Evolutionary conservation across 345 rosid genomes (phyloP).

Genomic region (Lepidium africanum): DNA sequence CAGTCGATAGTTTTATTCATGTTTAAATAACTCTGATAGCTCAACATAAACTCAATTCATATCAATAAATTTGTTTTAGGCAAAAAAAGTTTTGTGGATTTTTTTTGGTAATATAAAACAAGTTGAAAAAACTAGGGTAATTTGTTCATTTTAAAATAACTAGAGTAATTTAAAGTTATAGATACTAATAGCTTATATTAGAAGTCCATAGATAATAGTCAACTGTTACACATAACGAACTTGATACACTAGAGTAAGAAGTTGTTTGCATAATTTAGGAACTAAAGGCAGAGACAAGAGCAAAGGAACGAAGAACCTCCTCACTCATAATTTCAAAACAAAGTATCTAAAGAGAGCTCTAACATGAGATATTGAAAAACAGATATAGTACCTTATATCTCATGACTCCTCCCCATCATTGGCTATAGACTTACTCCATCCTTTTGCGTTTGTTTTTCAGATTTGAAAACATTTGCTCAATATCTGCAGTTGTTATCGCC

Average conservation of each 20-base stretch:
- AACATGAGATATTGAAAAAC: neutral
- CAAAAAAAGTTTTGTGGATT: no score
- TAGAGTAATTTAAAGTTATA: neutral
- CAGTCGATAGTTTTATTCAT: no score
- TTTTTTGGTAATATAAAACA: no score
- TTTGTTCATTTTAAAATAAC: no score
- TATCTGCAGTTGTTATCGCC: conserved; percentile 69
- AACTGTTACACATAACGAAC: conserved; percentile 5
- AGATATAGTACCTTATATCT: neutral
- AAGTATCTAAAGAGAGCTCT: neutral
- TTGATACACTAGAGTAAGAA: conserved; percentile 2
- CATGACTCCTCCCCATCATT: neutral
- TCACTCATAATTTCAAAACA: neutral
- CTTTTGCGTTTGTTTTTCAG: conserved; percentile 82
- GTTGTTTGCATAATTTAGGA: conserved; percentile 13
- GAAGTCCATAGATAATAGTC: neutral
- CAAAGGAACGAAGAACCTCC: neutral
- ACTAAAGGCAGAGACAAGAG: conserved; percentile 1
- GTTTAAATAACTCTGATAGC: no score
- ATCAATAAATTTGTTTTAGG: no score
- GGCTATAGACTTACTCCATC: conserved; percentile 26
- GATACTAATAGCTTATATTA: conserved; percentile 1
- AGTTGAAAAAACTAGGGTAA: no score
- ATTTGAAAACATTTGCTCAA: conserved; percentile 79
- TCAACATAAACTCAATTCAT: no score